Evolutionary conservation across 225 moss, liverwort and hornwort genomes (phyloP), one percentile per base, ranked within the genome.

Genomic region (Takakia lepidozioides): DNA sequence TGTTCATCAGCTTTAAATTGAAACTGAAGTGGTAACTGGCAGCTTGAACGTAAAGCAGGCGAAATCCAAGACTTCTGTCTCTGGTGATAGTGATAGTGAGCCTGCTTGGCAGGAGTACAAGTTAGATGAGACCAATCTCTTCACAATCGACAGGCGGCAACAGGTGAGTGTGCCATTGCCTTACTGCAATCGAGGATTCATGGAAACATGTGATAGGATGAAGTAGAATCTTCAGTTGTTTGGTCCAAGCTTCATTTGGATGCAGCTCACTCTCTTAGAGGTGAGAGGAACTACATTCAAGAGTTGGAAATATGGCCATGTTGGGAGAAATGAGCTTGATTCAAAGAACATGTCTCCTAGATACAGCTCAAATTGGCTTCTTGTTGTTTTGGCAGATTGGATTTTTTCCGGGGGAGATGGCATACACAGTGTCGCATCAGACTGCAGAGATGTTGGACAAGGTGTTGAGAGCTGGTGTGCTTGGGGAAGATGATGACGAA

Each of bases 401-500:
- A 24, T 87, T 84, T 32, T 90, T 89, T 54, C 89, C 90, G 11
- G 75, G 58, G 17, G 73, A 74, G 23, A 82, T 62, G 29, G 90
- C 93, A 10, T 95, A 80, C 51, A 64, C 79, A 34, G 30, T 87
- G 25, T 90, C 86, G 43, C 93, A 95, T 71, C 93, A 95, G 70
- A 95, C 95, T 37, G 82, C 90, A 56, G 82, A 90, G 56, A 80
- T 90, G 71, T 59, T 95, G 58, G 84, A 81, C 55, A 80, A 82
- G 59, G 84, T 95, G 24, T 65, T 95, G 67, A 79, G 95, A 63
- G 80, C 70, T 37, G 95, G 95, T 30, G 95, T 95, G 27, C 74
- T 95, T 21, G 95, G 95, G 50, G 90, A 95, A 75, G 95, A 90
- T 69, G 83, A 83, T 59, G 86, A 88, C 56, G 79, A 70, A 40